phyloP scores from a whole-genome alignment of 2,329 filamentous ascomycete genomes.

The Chrysoporthe austroafricana region DNA sequence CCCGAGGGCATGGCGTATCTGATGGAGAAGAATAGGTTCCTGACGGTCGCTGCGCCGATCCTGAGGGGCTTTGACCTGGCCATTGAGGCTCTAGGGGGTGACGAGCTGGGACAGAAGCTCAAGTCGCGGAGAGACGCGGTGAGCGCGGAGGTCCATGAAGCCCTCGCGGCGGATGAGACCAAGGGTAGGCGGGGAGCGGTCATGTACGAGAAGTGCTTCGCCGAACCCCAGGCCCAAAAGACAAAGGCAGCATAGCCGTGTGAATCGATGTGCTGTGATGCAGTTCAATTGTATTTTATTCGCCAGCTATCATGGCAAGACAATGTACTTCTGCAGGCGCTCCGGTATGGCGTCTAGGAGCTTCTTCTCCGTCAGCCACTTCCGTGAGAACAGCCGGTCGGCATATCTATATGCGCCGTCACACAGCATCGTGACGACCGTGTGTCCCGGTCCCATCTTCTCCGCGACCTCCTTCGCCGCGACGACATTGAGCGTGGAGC shows the following conservation, averaged over 20 bases:
- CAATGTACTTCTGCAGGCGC: slow-evolving; percentile 90
- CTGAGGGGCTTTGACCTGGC: slow-evolving; percentile 52
- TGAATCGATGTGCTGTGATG: slow-evolving; percentile 4
- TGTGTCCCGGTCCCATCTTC: slow-evolving; percentile 85
- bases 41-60: slow-evolving; percentile 42
- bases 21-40: slow-evolving; percentile 39
- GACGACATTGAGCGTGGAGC: slow-evolving; percentile 91
- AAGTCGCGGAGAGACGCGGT: slow-evolving; percentile 29
- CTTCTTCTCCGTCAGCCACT: slow-evolving; percentile 88
- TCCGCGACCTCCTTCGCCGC: slow-evolving; percentile 93
- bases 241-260: slow-evolving; percentile 16
- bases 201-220: slow-evolving; percentile 41
- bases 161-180: slow-evolving; percentile 29
- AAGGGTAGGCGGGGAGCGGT: slow-evolving; percentile 29
- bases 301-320: slow-evolving; percentile 65
- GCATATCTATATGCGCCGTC: slow-evolving; percentile 98
- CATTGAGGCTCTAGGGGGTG: slow-evolving; percentile 37
- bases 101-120: slow-evolving; percentile 44
- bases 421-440: slow-evolving; percentile 90
- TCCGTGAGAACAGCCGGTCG: slow-evolving; percentile 87
- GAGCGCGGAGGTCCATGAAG: slow-evolving; percentile 34
- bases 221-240: slow-evolving; percentile 22
- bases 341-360: slow-evolving; percentile 80
- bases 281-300: slow-evolving; percentile 20
- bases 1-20: slow-evolving; percentile 40